These are phyloP conservation scores for Pseudogymnoascus sp. DNA, from an alignment of 2,329 filamentous ascomycete genomes.

Conservation along the genomic window DNA sequence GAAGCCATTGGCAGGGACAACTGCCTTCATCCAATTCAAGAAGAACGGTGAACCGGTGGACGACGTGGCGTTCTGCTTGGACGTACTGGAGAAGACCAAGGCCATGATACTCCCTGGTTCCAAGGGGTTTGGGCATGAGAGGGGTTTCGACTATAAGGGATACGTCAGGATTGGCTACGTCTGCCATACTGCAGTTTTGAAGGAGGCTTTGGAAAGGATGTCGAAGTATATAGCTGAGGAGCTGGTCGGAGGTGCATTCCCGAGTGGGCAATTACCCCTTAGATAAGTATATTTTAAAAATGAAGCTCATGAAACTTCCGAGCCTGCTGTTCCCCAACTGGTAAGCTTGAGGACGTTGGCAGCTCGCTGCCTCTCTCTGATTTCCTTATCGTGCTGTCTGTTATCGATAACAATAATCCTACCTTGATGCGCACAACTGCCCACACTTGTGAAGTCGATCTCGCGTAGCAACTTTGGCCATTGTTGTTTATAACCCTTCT, in stretches of 20 bases:
- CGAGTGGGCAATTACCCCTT: neutral
- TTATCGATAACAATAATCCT: conserved; percentile 8
- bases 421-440: neutral
- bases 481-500: neutral
- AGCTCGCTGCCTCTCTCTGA: neutral
- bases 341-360: neutral
- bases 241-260: neutral
- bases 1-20: conserved; percentile 70
- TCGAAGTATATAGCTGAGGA: conserved; percentile 21
- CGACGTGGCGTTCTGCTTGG: conserved; percentile 62
- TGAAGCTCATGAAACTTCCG: neutral
- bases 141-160: conserved; percentile 56
- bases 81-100: conserved; percentile 58
- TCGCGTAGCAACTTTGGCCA: conserved; percentile 6
- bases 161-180: conserved; percentile 74
- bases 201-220: conserved; percentile 48
- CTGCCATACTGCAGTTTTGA: conserved; percentile 59
- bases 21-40: conserved; percentile 65
- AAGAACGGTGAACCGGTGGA: conserved; percentile 54
- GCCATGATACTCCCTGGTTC: conserved; percentile 69
- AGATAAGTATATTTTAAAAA: neutral
- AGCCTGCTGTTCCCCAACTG: neutral
- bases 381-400: neutral
- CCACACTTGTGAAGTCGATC: neutral
- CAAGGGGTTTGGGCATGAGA: conserved; percentile 55